A percentile compares a stretch with the other conserved stretches of the same genome.
phyloP scores from a whole-genome alignment of 1,284 basidiomycete species.

The Tilletiaria anomala region DNA sequence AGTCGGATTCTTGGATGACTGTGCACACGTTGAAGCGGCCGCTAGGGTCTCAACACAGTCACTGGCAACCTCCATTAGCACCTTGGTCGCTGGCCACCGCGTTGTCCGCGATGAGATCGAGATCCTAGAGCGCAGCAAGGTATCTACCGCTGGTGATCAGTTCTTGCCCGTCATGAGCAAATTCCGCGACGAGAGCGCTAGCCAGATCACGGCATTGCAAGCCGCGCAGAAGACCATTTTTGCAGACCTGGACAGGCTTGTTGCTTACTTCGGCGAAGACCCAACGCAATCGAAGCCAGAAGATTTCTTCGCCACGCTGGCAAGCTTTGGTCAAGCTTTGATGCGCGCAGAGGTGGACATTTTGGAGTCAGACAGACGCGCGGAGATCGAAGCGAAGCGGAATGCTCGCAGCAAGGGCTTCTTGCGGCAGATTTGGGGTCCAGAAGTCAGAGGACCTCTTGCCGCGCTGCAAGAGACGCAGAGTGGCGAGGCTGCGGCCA shows the following conservation, averaged over 20 bases:
- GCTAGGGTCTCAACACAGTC: conserved; percentile 18
- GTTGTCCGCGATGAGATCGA: conserved; percentile 12
- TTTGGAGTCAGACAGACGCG: conserved; percentile 20
- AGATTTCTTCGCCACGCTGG: conserved; percentile 23
- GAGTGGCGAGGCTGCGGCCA: no score
- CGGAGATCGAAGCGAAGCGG: conserved; percentile 17
- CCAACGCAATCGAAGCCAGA: conserved; percentile 19
- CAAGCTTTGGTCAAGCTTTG: conserved; percentile 24
- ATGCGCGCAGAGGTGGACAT: conserved; percentile 32
- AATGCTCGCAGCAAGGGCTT: no score
- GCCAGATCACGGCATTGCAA: conserved; percentile 17
- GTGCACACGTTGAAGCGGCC: conserved; percentile 66
- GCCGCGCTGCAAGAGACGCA: no score
- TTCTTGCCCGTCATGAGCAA: conserved; percentile 12
- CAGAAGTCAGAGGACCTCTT: no score
- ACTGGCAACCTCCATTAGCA: conserved; percentile 10
- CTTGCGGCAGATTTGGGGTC: no score
- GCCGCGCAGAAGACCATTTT: conserved; percentile 7
- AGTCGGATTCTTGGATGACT: conserved; percentile 62
- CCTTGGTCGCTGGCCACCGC: conserved; percentile 12
- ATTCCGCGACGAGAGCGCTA: conserved; percentile 7
- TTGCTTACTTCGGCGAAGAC: conserved; percentile 24
- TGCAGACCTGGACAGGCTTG: conserved; percentile 7
- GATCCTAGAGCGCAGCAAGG: conserved; percentile 10
- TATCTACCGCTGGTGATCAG: conserved; percentile 13